phyloP scores from a whole-genome alignment of 306 rosid species.

The Vigna hirtella region DNA sequence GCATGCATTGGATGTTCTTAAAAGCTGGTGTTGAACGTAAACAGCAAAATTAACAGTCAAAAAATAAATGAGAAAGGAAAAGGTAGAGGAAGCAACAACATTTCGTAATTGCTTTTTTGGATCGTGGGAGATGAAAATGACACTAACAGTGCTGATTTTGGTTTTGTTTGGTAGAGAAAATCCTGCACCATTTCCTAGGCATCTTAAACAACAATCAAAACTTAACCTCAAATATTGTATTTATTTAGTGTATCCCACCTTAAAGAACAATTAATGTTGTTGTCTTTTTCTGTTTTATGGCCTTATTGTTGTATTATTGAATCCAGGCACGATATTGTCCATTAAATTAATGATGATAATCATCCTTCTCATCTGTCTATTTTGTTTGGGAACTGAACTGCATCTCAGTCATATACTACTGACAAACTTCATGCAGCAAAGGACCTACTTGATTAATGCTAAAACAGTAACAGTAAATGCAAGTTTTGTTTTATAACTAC shows the following conservation, averaged over 20 bases:
- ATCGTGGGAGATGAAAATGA: background rate
- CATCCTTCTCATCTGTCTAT: background rate
- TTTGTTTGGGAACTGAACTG: background rate
- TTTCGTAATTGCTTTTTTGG: slow-evolving; percentile 25
- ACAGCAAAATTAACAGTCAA: background rate
- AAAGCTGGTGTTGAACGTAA: background rate
- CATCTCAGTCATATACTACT: slow-evolving; percentile 16
- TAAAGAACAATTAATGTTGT: background rate
- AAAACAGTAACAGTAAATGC: background rate
- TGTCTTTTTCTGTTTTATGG: slow-evolving; percentile 23
- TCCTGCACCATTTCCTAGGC: background rate
- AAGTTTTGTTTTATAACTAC: background rate
- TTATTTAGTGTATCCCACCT: too few relatives aligned
- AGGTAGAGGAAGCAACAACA: background rate
- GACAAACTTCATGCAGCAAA: slow-evolving; percentile 27
- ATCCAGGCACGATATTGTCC: too few relatives aligned
- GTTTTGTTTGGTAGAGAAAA: background rate
- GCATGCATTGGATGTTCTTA: background rate
- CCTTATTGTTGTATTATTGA: background rate
- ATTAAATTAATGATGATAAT: background rate
- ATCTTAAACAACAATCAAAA: background rate
- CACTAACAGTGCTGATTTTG: slow-evolving; percentile 18
- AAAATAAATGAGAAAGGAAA: background rate
- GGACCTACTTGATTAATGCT: slow-evolving; percentile 6
- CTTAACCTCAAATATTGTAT: background rate